phyloP scores from a whole-genome alignment of 2,329 filamentous ascomycete genomes.

The Zarea fungicola region DNA sequence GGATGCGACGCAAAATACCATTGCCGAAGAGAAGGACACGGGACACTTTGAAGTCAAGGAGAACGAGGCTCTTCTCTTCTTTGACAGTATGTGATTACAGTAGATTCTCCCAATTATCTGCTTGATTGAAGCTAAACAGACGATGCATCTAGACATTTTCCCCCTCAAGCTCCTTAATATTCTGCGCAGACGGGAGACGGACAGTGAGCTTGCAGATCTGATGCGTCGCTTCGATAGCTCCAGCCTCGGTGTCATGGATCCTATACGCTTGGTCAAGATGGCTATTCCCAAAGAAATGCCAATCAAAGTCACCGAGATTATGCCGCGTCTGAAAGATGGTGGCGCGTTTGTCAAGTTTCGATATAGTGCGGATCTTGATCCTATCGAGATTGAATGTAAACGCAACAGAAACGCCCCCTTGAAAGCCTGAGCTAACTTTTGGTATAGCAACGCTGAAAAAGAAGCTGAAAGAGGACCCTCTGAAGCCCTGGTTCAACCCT shows the following conservation, averaged over 20 bases:
- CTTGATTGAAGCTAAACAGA: not conserved
- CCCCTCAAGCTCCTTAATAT: slow-evolving; percentile 63
- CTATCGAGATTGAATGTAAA: slow-evolving; percentile 39
- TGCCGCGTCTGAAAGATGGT: slow-evolving; percentile 84
- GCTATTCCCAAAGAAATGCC: slow-evolving; percentile 58
- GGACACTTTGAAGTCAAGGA: slow-evolving; percentile 75
- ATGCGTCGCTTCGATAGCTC: slow-evolving; percentile 48
- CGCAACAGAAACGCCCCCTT: not conserved
- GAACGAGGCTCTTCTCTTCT: slow-evolving; percentile 81
- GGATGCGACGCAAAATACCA: slow-evolving; percentile 15
- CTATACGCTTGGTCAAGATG: slow-evolving; percentile 50
- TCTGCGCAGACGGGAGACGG: slow-evolving; percentile 43
- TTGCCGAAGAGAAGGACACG: slow-evolving; percentile 57
- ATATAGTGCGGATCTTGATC: slow-evolving; percentile 35
- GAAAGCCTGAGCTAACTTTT: not conserved
- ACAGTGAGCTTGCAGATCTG: slow-evolving; percentile 44
- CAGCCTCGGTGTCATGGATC: slow-evolving; percentile 45
- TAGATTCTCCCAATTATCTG: no score
- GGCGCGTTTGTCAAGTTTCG: slow-evolving; percentile 89
- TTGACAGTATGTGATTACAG: slow-evolving; percentile 82
- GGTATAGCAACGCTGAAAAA: slow-evolving; percentile 48
- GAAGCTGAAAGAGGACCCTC: slow-evolving; percentile 61
- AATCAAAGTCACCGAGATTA: slow-evolving; percentile 71
- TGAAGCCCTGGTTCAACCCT: slow-evolving; percentile 88
- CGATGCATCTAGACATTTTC: slow-evolving; percentile 61